Base-by-base conservation (phyloP, 345 rosid species). In the Salix koriyanagi region DNA sequence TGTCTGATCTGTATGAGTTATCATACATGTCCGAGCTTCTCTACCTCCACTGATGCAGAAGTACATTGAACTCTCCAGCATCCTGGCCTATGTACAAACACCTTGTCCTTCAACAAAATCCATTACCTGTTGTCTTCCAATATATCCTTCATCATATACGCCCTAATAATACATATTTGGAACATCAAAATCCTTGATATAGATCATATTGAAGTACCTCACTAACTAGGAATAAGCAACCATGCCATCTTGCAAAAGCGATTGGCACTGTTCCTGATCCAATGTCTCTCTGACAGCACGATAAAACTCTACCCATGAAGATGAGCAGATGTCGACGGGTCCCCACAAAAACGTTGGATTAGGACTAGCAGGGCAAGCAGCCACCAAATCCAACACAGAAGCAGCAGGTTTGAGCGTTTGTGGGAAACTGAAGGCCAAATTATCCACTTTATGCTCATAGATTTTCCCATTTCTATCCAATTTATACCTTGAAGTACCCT, bases 391-490 rank as follows among this genome's bases (percentile, higher is more conserved):
- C 81, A 92, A 84, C 36, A 94, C 94, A 2, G 94, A 90, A 46
- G 87, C 86, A 4, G 94, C 92, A 2, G 91, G 94, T 79, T 89
- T 90, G 28, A 89, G 91, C 44, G 81, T 69, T 70, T 73, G 91
- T 23, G 98, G 98, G 86, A 94, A 92, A 81, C 91, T 94, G 83
- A 94, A 91, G 64, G 96, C 97, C 79, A 95, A 80, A 79, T 91
- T 95, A 79, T 95, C 99, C 13, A 92, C 97, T 87, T 88, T 92
- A 77, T 94, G 98, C 76, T 92, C 95, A 14, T 94, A 94, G 42
- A 89, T 92, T 84, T 90, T 94, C 15, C 97, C 98, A 67, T 85
- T 88, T 60, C 97, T 77, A 75, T 94, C 97, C 75, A 94, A 85
- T 84, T 92, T 93, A 85, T 92, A 95, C 67, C 97, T 85, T 21